phyloP scores from a whole-genome alignment of 768 basidiomycete genomes.

The Serendipita indica region DNA sequence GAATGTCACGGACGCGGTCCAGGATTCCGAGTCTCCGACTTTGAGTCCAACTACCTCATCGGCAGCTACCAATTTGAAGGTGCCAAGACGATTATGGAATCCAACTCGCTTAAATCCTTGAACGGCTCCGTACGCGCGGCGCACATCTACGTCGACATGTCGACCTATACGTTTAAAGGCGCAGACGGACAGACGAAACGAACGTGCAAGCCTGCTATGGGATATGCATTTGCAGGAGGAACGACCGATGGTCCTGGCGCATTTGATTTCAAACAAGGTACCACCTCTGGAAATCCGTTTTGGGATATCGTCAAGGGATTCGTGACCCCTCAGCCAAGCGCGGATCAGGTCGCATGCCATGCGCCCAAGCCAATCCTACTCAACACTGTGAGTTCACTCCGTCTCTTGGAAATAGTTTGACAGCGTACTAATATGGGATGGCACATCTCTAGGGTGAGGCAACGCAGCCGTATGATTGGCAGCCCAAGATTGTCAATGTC shows the following conservation, averaged over 20 bases:
- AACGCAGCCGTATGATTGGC: constrained; percentile 56
- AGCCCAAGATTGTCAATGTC: constrained; percentile 54
- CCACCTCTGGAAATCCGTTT: constrained; percentile 63
- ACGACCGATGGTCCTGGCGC: constrained; percentile 76
- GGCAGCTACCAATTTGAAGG: constrained; percentile 55
- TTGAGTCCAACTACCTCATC: constrained; percentile 60
- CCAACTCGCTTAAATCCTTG: constrained; percentile 30
- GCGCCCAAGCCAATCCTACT: constrained; percentile 64
- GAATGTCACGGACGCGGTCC: constrained; percentile 36
- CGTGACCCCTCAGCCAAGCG: constrained; percentile 48
- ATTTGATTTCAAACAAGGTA: constrained; percentile 64
- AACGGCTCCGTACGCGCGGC: constrained; percentile 50
- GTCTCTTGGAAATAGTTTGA: constrained; percentile 12
- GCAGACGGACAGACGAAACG: constrained; percentile 49
- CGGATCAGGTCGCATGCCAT: constrained; percentile 54
- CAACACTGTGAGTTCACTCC: constrained; percentile 39
- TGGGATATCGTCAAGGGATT: constrained; percentile 69
- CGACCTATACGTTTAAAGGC: constrained; percentile 46
- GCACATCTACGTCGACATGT: constrained; percentile 63
- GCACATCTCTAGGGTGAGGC: constrained; percentile 40
- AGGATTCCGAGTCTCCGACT: constrained; percentile 59
- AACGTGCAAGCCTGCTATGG: constrained; percentile 70
- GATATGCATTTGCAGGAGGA: constrained; percentile 64
- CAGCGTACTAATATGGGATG: background rate
- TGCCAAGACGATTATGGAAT: constrained; percentile 47